Percentiles rank a stretch among this genome's conserved stretches.
These are phyloP conservation scores for Daphne laureola DNA, from an alignment of 441 rosid species.

Conservation along the genomic window DNA sequence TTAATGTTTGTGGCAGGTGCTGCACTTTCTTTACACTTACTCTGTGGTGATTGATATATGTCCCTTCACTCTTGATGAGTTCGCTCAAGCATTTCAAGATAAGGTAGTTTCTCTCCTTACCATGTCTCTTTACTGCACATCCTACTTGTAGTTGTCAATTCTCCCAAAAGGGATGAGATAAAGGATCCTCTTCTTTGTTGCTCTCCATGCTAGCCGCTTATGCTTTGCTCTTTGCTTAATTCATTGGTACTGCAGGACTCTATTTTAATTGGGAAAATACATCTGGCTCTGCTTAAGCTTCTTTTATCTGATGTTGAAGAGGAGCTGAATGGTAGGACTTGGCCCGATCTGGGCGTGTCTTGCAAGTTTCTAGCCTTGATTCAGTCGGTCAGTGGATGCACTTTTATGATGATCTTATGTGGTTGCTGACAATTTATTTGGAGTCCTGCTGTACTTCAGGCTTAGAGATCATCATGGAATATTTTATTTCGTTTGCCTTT, in stretches of 20 bases:
- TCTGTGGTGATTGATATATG: slow-evolving; percentile 48
- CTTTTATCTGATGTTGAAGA: slow-evolving; percentile 63
- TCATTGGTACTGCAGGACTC: slow-evolving; percentile 53
- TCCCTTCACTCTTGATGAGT: slow-evolving; percentile 81
- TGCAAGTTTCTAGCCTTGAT: slow-evolving; percentile 91
- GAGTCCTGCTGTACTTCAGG: too few species aligned
- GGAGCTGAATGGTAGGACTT: slow-evolving; percentile 48
- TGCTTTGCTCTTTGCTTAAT: slow-evolving; percentile 14
- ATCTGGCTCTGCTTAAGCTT: slow-evolving; percentile 76
- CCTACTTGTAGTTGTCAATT: not conserved
- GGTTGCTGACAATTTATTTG: too few species aligned
- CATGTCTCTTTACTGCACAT: not conserved
- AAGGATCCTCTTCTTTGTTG: not conserved
- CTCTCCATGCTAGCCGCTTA: slow-evolving; percentile 1
- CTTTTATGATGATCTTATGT: too few species aligned
- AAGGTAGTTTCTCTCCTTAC: slow-evolving; percentile 47
- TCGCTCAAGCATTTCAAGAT: slow-evolving; percentile 88
- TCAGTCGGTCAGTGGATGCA: slow-evolving; percentile 63
- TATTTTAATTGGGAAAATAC: slow-evolving; percentile 77
- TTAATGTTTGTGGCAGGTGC: slow-evolving; percentile 51
- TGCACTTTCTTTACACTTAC: slow-evolving; percentile 85
- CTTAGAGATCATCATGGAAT: too few species aligned
- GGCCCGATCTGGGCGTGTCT: slow-evolving; percentile 51
- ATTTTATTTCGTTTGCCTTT: slow-evolving; percentile 6
- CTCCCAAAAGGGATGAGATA: not conserved